These are phyloP conservation scores for Hericium coralloides DNA, from an alignment of 768 basidiomycete genomes.

Conservation along the genomic window DNA sequence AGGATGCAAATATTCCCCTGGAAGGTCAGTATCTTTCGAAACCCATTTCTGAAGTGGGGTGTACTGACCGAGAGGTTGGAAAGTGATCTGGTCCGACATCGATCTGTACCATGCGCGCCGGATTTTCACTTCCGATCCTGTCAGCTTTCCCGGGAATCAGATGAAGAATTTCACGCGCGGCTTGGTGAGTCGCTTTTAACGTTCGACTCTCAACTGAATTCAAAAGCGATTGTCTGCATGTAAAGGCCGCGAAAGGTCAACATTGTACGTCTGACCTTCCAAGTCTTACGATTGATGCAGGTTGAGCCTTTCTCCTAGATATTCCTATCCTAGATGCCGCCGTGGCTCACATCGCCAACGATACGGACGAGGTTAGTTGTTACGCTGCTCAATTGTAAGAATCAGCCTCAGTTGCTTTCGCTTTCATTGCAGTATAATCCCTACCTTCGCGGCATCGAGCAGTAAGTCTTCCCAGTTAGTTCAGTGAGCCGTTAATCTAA, in stretches of 20 bases:
- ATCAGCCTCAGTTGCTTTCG: neutral
- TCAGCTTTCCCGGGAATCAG: conserved; percentile 48
- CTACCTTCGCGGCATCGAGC: conserved; percentile 53
- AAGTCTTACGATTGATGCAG: neutral
- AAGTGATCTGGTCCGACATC: conserved; percentile 76
- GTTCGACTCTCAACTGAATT: neutral
- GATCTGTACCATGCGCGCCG: conserved; percentile 62
- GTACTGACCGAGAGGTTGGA: neutral
- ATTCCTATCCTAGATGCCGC: conserved; percentile 67
- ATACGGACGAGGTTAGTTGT: conserved; percentile 48
- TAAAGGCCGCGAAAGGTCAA: conserved; percentile 36
- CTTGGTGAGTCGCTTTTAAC: conserved; percentile 36
- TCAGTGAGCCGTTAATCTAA: neutral
- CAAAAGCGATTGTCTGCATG: neutral
- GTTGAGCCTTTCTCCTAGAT: conserved; percentile 26
- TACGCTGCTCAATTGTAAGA: neutral
- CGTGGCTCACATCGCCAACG: conserved; percentile 46
- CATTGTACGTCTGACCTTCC: conserved; percentile 30
- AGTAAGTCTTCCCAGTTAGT: conserved; percentile 27
- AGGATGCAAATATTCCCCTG: conserved; percentile 64
- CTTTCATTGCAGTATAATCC: conserved; percentile 45
- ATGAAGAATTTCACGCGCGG: conserved; percentile 44
- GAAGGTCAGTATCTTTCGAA: conserved; percentile 38
- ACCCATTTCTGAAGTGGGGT: neutral
- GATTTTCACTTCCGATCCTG: conserved; percentile 63